Evolutionary conservation across 768 basidiomycete species (phyloP).

Genomic region (Pulveroboletus ravenelii): DNA sequence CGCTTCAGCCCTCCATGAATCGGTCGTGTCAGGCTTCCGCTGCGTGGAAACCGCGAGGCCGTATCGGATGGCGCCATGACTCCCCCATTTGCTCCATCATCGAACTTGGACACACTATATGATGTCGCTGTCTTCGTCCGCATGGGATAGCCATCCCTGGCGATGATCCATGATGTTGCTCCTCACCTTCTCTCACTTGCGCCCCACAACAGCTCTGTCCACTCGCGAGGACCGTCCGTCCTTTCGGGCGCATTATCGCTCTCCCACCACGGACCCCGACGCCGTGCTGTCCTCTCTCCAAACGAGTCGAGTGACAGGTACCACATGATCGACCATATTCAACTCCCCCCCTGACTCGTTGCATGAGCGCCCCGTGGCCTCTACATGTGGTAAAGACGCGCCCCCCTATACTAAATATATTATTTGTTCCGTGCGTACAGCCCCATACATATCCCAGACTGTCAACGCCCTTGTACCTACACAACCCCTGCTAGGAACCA

Average conservation of each 20-base stretch:
- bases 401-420: neutral
- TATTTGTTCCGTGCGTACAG: neutral
- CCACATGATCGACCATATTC: too few relatives aligned
- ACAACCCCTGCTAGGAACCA: neutral
- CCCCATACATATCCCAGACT: too few relatives aligned
- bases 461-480: neutral
- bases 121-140: neutral
- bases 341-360: too few relatives aligned
- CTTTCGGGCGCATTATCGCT: neutral
- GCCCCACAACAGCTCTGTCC: neutral
- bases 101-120: neutral
- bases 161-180: conserved; percentile 1
- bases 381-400: neutral
- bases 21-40: conserved; percentile 4
- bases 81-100: conserved; percentile 7
- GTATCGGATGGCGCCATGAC: neutral
- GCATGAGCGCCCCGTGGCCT: neutral
- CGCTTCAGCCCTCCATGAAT: neutral
- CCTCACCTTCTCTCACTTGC: too few relatives aligned
- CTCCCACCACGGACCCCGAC: neutral
- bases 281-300: neutral
- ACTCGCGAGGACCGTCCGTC: neutral
- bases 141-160: neutral
- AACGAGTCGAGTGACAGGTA: neutral
- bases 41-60: conserved; percentile 15